A percentile compares a stretch with the other conserved stretches of the same genome.
These are phyloP conservation scores for Truncatella angustata DNA, from an alignment of 2,329 filamentous ascomycete species.

Conservation along the genomic window DNA sequence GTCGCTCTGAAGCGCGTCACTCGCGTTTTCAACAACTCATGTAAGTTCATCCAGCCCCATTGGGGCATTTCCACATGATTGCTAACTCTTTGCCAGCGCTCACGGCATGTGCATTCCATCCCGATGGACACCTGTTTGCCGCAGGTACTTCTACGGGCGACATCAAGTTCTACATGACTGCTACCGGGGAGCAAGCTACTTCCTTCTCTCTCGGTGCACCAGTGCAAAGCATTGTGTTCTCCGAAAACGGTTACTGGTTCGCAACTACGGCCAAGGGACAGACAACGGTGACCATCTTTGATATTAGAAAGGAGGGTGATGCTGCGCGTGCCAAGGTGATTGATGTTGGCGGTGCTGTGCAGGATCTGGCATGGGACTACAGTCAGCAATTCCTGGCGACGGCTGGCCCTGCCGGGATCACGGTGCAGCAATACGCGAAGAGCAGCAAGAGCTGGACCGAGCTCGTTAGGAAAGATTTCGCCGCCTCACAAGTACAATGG, in stretches of 20 bases:
- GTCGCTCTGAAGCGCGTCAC: conserved; percentile 64
- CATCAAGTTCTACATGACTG: conserved; percentile 87
- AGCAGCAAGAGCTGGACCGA: conserved; percentile 85
- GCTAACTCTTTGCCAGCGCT: conserved; percentile 39
- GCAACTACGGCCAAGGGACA: conserved; percentile 78
- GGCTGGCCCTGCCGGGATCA: conserved; percentile 75
- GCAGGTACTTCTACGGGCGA: conserved; percentile 77
- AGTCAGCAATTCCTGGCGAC: conserved; percentile 89
- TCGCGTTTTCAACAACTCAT: conserved; percentile 75
- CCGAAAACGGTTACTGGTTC: conserved; percentile 96
- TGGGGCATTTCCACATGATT: neutral
- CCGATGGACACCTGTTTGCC: conserved; percentile 91
- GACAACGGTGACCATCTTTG: conserved; percentile 80
- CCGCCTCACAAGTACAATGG: conserved; percentile 75
- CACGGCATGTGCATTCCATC: conserved; percentile 82
- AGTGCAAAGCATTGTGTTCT: conserved; percentile 78
- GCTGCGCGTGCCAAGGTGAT: conserved; percentile 79
- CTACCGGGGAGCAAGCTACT: conserved; percentile 72
- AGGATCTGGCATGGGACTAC: conserved; percentile 85
- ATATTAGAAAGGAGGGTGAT: conserved; percentile 87
- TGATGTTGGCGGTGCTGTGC: conserved; percentile 76
- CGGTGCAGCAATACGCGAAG: conserved; percentile 89
- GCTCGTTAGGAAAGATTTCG: conserved; percentile 72
- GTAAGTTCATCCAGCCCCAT: conserved; percentile 53
- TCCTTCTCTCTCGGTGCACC: conserved; percentile 69